phyloP scores from a whole-genome alignment of 2,329 filamentous ascomycete species.

The Sarocladiaceae sp. region DNA sequence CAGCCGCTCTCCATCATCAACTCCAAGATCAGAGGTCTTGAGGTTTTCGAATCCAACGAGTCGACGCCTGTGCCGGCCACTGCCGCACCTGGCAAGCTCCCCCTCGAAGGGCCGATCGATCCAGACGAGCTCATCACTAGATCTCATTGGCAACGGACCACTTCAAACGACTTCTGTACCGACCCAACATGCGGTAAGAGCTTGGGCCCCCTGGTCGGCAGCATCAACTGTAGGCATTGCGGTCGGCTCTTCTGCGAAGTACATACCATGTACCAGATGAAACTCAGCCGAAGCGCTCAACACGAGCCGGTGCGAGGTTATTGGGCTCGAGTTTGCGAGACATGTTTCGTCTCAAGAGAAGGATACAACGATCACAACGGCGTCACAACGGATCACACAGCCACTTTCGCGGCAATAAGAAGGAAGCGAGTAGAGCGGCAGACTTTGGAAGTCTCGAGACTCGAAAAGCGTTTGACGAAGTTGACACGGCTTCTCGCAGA shows the following conservation, averaged over 20 bases:
- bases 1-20: slow-evolving; percentile 87
- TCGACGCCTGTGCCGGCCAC: slow-evolving; percentile 36
- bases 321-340: slow-evolving; percentile 96
- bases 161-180: slow-evolving; percentile 71
- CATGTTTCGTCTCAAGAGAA: slow-evolving; percentile 95
- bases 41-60: slow-evolving; percentile 91
- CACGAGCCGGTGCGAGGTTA: slow-evolving; percentile 86
- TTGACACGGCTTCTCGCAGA: slow-evolving; percentile 78
- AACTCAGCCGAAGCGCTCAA: slow-evolving; percentile 78
- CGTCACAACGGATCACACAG: slow-evolving; percentile 62
- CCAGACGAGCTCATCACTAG: slow-evolving; percentile 87
- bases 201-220: slow-evolving; percentile 72
- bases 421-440: slow-evolving; percentile 76
- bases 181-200: slow-evolving; percentile 80
- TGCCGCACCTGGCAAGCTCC: slow-evolving; percentile 31
- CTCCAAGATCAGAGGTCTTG: slow-evolving; percentile 85
- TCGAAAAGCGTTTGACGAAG: slow-evolving; percentile 89
- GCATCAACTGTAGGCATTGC: slow-evolving; percentile 88
- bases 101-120: slow-evolving; percentile 48
- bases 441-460: slow-evolving; percentile 77
- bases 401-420: slow-evolving; percentile 63
- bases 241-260: slow-evolving; percentile 92
- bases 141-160: slow-evolving; percentile 79
- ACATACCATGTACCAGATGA: slow-evolving; percentile 99
- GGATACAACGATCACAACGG: slow-evolving; percentile 90